Percentiles rank a stretch among this genome's conserved stretches.
phyloP scores from a whole-genome alignment of 768 basidiomycete genomes.

The Suillus decipiens region DNA sequence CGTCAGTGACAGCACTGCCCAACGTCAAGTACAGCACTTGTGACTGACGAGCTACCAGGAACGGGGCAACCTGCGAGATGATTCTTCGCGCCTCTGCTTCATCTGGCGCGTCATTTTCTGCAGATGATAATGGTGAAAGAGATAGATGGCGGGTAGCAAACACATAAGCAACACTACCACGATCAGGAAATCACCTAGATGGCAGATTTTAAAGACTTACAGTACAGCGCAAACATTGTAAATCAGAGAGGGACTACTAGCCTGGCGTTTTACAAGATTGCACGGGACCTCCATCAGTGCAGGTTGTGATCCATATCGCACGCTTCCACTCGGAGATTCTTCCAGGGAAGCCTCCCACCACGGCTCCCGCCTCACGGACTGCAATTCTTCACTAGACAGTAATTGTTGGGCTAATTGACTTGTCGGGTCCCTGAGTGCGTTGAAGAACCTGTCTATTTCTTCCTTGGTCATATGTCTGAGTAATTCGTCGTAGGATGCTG shows the following conservation, averaged over 20 bases:
- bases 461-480: constrained; percentile 62
- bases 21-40: constrained; percentile 53
- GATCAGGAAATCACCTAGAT: constrained; percentile 3
- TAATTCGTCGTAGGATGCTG: constrained; percentile 54
- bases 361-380: constrained; percentile 50
- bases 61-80: constrained; percentile 59
- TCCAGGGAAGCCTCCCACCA: constrained; percentile 66
- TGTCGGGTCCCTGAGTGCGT: constrained; percentile 59
- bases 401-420: constrained; percentile 62
- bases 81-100: constrained; percentile 46
- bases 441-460: constrained; percentile 62
- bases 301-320: constrained; percentile 42
- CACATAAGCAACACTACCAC: constrained; percentile 63
- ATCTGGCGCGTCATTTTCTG: constrained; percentile 43
- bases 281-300: constrained; percentile 47
- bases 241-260: constrained; percentile 45
- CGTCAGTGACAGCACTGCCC: constrained; percentile 53
- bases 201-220: constrained; percentile 43
- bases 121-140: constrained; percentile 54
- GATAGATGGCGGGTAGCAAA: constrained; percentile 65
- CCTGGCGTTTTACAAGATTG: constrained; percentile 42
- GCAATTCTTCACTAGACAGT: constrained; percentile 57
- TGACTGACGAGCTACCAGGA: constrained; percentile 62
- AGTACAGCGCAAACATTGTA: constrained; percentile 71
- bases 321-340: constrained; percentile 9